Evolutionary conservation across 2,329 filamentous ascomycete genomes (phyloP), one percentile per base, ranked within the genome.

Genomic region (Penicillium aurantiogriseum): DNA sequence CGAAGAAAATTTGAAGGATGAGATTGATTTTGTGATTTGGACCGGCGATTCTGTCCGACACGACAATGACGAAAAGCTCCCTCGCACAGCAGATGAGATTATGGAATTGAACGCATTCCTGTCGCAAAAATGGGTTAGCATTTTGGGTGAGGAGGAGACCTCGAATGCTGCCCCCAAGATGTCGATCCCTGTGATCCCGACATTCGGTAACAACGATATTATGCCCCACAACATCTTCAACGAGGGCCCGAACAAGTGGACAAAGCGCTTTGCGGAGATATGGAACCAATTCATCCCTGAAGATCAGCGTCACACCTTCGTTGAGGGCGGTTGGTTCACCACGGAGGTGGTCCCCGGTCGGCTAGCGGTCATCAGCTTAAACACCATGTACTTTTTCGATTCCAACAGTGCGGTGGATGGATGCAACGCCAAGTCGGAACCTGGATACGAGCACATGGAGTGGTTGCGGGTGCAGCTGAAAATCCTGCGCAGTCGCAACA

Each of bases 141-240:
- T 89, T 10, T 96, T 97, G 69, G 81, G 54, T 2, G 46, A 82
- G 23, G 79, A 80, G 51, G 67, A 47, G 4, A 79, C 84, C 63
- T 71, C 77, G 21, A 73, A 79, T 57, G 72, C 80, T 74, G 38
- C 70, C 77, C 60, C 80, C 80, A n/a, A 85, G 56, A 83, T 92
- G 57, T 75, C 81, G 13, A 83, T 97, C 4, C 93, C 94, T 4
- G 85, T 97, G 31, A 82, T 99, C 21, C 92, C 94, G 0, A 97
- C 88, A 0, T 88, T 97, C 65, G 94, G 94, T 59, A 99, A 99
- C 78, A 99, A 99, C 75, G 94, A 99, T 70, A 92, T 99, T 57
- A 85, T 97, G 59, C 94, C 94, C 1, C 94, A 99, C 77, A 99
- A 99, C 69, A 95, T 97, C 70, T 87, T 99, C 72, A 80, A 86